Evolutionary conservation across 1,139 yeast species (phyloP).

Genomic region (Geotrichum cucujoidarum): DNA sequence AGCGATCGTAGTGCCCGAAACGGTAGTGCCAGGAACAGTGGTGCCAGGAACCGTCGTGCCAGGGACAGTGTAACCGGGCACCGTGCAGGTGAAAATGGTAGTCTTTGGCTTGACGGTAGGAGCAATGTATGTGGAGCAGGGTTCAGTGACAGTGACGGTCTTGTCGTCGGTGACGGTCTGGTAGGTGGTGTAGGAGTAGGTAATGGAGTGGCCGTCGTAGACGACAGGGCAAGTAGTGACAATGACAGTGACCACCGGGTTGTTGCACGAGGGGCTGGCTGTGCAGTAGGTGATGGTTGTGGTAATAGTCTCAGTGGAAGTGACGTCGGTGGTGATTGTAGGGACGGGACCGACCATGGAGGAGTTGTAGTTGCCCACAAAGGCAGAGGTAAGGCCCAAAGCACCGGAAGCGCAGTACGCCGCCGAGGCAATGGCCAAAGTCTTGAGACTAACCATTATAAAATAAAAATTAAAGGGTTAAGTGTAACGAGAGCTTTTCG

Average conservation of each 20-base stretch:
- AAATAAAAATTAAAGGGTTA: neutral
- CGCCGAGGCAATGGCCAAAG: neutral
- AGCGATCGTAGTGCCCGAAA: neutral
- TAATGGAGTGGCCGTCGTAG: neutral
- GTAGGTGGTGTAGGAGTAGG: conserved; percentile 9
- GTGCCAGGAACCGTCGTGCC: conserved; percentile 7
- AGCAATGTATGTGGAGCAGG: conserved; percentile 13
- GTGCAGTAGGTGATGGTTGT: conserved; percentile 4
- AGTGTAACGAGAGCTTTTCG: neutral
- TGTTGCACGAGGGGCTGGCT: neutral
- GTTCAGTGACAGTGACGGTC: conserved; percentile 19
- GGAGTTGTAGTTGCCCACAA: neutral
- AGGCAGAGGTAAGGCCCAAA: neutral
- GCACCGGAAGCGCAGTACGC: neutral
- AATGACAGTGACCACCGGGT: conserved; percentile 4
- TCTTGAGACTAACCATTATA: neutral
- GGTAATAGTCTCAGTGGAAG: neutral
- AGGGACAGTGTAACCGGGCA: conserved; percentile 8
- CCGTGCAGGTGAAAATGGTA: conserved; percentile 1
- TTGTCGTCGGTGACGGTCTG: conserved; percentile 9
- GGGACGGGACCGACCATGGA: neutral
- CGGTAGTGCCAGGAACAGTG: conserved; percentile 11
- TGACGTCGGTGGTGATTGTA: neutral
- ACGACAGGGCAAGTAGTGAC: conserved; percentile 8
- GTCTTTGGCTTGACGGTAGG: neutral